phyloP scores from a whole-genome alignment of 1,284 basidiomycete genomes.

The Somion occarium region DNA sequence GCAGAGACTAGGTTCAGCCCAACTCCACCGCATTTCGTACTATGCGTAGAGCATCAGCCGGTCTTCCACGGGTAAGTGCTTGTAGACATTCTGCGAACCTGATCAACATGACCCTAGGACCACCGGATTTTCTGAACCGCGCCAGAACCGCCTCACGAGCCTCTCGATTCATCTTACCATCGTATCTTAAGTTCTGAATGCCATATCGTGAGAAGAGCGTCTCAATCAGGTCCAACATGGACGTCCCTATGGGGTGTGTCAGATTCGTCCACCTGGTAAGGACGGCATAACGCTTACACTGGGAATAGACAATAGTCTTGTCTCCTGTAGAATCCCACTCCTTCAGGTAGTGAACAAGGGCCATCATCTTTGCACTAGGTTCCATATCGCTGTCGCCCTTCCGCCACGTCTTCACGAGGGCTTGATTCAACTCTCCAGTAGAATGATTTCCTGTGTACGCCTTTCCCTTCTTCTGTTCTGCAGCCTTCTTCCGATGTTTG shows the following conservation, averaged over 20 bases:
- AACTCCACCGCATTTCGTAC: conserved; percentile 65
- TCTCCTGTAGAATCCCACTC: conserved; percentile 60
- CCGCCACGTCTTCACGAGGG: conserved; percentile 46
- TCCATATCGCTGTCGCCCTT: conserved; percentile 55
- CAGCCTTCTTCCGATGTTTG: conserved; percentile 2
- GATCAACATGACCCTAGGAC: conserved; percentile 59
- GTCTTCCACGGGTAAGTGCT: background rate
- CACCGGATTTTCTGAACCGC: conserved; percentile 46
- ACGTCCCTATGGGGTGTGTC: conserved; percentile 50
- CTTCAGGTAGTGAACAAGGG: conserved; percentile 46
- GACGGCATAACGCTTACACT: conserved; percentile 40
- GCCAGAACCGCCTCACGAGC: conserved; percentile 45
- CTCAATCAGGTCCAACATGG: conserved; percentile 64
- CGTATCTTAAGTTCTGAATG: conserved; percentile 55
- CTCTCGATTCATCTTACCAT: conserved; percentile 56
- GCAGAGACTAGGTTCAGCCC: conserved; percentile 62
- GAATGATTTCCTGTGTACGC: conserved; percentile 1
- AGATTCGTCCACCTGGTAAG: background rate
- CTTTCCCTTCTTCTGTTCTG: background rate
- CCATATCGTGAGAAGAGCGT: conserved; percentile 51
- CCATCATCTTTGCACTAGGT: conserved; percentile 66
- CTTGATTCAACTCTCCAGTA: conserved; percentile 14
- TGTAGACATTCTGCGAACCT: conserved; percentile 33
- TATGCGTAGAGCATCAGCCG: conserved; percentile 18
- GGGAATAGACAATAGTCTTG: conserved; percentile 67